Evolutionary conservation across 108 stramenopile genomes (phyloP).

Genomic region (Cylindrotheca fusiformis): DNA sequence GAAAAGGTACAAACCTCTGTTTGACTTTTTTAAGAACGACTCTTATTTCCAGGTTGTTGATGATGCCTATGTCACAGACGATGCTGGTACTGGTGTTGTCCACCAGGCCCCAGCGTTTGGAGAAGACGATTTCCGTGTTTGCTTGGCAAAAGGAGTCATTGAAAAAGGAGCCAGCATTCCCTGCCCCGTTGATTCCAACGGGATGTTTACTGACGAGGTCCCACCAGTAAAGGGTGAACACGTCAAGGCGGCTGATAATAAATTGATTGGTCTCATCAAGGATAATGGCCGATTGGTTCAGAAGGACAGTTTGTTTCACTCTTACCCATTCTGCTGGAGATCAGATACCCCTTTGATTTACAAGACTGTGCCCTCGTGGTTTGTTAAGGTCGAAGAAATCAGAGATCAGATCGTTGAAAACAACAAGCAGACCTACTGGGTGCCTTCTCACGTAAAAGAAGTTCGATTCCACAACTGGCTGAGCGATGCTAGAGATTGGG

Average conservation of each 20-base stretch:
- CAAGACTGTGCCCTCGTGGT: slow-evolving; percentile 99
- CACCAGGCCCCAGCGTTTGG: slow-evolving; percentile 99
- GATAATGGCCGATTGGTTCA: slow-evolving; percentile 85
- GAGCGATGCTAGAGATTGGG: slow-evolving; percentile 97
- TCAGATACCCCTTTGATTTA: slow-evolving; percentile 99
- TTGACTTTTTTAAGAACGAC: slow-evolving; percentile 81
- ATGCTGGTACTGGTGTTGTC: slow-evolving; percentile 99
- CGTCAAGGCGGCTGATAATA: slow-evolving; percentile 97
- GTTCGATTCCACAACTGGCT: slow-evolving; percentile 99
- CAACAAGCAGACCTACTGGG: slow-evolving; percentile 98
- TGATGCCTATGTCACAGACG: slow-evolving; percentile 97
- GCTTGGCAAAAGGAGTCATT: slow-evolving; percentile 91
- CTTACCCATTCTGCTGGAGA: slow-evolving; percentile 99
- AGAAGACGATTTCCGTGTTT: slow-evolving; percentile 99
- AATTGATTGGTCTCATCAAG: slow-evolving; percentile 84
- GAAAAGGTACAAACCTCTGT: slow-evolving; percentile 89
- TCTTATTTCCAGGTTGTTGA: slow-evolving; percentile 81
- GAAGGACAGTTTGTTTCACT: slow-evolving; percentile 91
- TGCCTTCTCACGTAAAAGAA: slow-evolving; percentile 91
- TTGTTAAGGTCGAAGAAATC: slow-evolving; percentile 96
- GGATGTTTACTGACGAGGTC: slow-evolving; percentile 90
- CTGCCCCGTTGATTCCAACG: slow-evolving; percentile 94
- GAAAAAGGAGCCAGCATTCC: slow-evolving; percentile 90
- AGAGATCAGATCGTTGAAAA: slow-evolving; percentile 92
- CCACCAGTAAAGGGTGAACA: slow-evolving; percentile 81